A percentile compares a stretch with the other conserved stretches of the same genome.
Conservation (phyloP, 2,329 filamentous ascomycete species). For the Tolypocladium album region DNA sequence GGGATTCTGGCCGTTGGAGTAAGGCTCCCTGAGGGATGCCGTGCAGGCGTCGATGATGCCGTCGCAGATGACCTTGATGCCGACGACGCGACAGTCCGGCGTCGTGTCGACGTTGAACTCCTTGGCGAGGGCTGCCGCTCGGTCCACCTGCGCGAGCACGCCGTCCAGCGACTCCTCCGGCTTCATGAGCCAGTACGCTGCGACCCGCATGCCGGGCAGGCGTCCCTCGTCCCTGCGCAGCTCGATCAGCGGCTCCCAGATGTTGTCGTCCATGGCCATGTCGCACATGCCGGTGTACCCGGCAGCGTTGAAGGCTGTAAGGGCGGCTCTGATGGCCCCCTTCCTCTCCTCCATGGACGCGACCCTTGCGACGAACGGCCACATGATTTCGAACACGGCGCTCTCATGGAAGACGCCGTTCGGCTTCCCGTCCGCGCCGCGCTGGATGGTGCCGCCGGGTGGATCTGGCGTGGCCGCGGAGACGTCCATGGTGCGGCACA, state of each 20-base stretch:
- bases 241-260: slow-evolving; percentile 39
- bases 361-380: slow-evolving; percentile 40
- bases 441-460: slow-evolving; percentile 39
- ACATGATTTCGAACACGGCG: slow-evolving; percentile 40
- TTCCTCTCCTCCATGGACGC: slow-evolving; percentile 36
- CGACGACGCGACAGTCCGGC: slow-evolving; percentile 38
- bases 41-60: slow-evolving; percentile 57
- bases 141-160: slow-evolving; percentile 35
- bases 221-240: slow-evolving; percentile 23
- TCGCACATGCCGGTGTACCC: slow-evolving; percentile 47
- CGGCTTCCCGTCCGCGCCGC: slow-evolving; percentile 34
- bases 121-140: slow-evolving; percentile 32
- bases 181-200: slow-evolving; percentile 47
- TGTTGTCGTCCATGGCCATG: slow-evolving; percentile 51
- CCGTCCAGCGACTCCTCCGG: slow-evolving; percentile 29
- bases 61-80: slow-evolving; percentile 55
- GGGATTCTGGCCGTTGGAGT: slow-evolving; percentile 34
- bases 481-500: slow-evolving; percentile 24
- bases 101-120: slow-evolving; percentile 22
- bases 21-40: slow-evolving; percentile 48
- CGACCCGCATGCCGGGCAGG: slow-evolving; percentile 29
- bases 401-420: slow-evolving; percentile 42
- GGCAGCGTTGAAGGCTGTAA: slow-evolving; percentile 36
- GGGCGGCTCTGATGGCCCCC: slow-evolving; percentile 34
- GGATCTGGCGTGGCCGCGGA: slow-evolving; percentile 32